Evolutionary conservation across 257 asterid species (phyloP), one percentile per base, ranked within the genome.

Genomic region (Jasminum sambac): DNA sequence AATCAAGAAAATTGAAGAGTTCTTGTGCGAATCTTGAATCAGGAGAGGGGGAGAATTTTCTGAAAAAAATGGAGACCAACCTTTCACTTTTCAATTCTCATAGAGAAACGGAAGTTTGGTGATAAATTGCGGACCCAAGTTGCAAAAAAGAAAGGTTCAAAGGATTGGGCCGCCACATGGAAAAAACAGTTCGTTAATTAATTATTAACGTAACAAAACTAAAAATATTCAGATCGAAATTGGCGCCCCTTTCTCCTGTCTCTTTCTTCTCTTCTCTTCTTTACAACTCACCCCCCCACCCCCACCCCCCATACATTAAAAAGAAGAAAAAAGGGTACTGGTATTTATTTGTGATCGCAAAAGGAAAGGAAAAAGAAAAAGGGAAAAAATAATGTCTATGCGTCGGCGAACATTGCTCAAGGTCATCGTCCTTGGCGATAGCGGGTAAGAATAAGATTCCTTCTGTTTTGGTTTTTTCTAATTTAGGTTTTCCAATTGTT

Each of bases 341-440:
- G 12, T 46, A 30, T n/a, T n/a, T n/a, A 26, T 74, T 76, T 40
- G 25, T 52, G 48, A 76, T 71, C 81, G 74, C 74, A 74, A 2
- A 60, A n/a, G n/a, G n/a, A n/a, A 30, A 30, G 36, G 36, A 1
- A 30, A 30, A 30, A 30, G 2, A 30, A 4, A 69, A 76, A 77
- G n/a, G n/a, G n/a, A n/a, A n/a, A n/a, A n/a, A n/a, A n/a, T n/a
- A 73, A 95, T 95, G 99, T 91, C 98, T 63, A 26, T 81, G 79
- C 98, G 98, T 68, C 72, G 97, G 86, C 85, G 97, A 73, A 89
- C 95, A 25, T 84, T 94, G 88, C 97, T 94, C 79, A 94, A 94
- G 86, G 96, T 95, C 72, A 95, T 95, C 85, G 94, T 95, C 79
- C 98, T 95, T 73, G 99, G 98, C 69, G 99, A 95, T 67, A 95